Evolutionary conservation across 2,329 filamentous ascomycete species (phyloP).

Genomic region (Thelonectria blattea): DNA sequence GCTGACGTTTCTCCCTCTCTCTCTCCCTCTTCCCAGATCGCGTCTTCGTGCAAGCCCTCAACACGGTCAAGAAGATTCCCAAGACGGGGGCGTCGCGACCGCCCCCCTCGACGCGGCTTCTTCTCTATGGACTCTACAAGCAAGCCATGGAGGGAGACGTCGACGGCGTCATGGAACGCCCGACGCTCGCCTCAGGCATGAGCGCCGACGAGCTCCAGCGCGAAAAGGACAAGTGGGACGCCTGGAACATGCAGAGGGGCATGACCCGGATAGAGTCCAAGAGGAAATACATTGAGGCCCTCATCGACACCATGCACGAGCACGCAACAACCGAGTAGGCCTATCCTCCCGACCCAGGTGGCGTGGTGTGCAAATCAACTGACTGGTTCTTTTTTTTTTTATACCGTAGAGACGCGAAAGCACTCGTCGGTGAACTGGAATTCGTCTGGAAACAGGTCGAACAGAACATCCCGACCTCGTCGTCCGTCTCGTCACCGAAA

Average conservation of each 20-base stretch:
- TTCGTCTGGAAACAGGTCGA: constrained; percentile 99
- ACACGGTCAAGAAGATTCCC: constrained; percentile 96
- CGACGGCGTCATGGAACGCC: constrained; percentile 89
- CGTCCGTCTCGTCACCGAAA: constrained; percentile 63
- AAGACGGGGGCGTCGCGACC: constrained; percentile 91
- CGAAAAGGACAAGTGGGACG: constrained; percentile 82
- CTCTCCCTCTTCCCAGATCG: constrained; percentile 71
- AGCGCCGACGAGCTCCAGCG: constrained; percentile 60
- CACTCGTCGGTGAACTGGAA: constrained; percentile 92
- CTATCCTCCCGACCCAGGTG: not conserved
- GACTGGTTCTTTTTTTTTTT: constrained; percentile 16
- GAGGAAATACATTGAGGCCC: constrained; percentile 86
- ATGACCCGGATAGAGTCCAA: constrained; percentile 91
- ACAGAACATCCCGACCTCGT: constrained; percentile 74
- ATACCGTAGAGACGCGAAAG: constrained; percentile 72
- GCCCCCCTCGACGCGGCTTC: constrained; percentile 81
- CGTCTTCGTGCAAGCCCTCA: constrained; percentile 98
- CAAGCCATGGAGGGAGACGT: constrained; percentile 99
- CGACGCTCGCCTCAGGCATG: constrained; percentile 57
- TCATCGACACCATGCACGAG: constrained; percentile 96
- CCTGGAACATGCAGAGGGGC: constrained; percentile 88
- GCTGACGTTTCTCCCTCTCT: constrained; percentile 15
- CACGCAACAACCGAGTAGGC: constrained; percentile 85
- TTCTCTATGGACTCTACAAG: constrained; percentile 97
- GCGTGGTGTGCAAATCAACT: constrained; percentile 21